Conservation (phyloP, 2,329 filamentous ascomycete genomes). For the Dothideomycetes sp. region DNA sequence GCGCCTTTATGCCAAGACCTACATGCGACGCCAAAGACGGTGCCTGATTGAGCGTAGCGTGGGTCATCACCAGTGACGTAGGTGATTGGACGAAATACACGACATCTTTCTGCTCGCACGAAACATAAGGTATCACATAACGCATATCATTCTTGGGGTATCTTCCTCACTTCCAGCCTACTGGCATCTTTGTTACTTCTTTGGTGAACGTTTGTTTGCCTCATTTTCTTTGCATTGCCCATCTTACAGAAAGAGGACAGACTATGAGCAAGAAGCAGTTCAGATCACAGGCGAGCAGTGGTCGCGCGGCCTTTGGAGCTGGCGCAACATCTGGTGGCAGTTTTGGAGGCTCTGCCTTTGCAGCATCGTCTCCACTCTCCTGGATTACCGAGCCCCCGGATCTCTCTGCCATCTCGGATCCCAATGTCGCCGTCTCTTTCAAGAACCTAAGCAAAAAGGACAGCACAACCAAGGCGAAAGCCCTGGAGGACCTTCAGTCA, state of each 20-base stretch:
- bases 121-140: too few relatives aligned
- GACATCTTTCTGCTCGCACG: too few relatives aligned
- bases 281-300: slow-evolving; percentile 54
- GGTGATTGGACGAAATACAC: neutral
- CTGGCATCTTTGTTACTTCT: too few relatives aligned
- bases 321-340: slow-evolving; percentile 17
- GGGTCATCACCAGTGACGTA: neutral
- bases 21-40: too few relatives aligned
- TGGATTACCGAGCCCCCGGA: slow-evolving; percentile 82
- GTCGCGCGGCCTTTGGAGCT: slow-evolving; percentile 40
- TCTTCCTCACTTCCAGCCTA: too few relatives aligned
- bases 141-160: too few relatives aligned
- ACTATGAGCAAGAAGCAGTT: slow-evolving; percentile 38
- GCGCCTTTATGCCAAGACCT: neutral
- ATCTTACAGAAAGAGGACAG: neutral
- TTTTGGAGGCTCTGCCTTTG: slow-evolving; percentile 29
- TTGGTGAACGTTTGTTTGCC: too few relatives aligned
- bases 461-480: slow-evolving; percentile 81
- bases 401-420: slow-evolving; percentile 63
- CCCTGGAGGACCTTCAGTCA: slow-evolving; percentile 69
- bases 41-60: neutral
- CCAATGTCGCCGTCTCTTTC: slow-evolving; percentile 77
- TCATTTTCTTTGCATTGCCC: neutral
- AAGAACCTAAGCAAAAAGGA: slow-evolving; percentile 92
- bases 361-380: slow-evolving; percentile 52